Conservation (phyloP, 2,329 filamentous ascomycete genomes). For the Meredithiella fracta region DNA sequence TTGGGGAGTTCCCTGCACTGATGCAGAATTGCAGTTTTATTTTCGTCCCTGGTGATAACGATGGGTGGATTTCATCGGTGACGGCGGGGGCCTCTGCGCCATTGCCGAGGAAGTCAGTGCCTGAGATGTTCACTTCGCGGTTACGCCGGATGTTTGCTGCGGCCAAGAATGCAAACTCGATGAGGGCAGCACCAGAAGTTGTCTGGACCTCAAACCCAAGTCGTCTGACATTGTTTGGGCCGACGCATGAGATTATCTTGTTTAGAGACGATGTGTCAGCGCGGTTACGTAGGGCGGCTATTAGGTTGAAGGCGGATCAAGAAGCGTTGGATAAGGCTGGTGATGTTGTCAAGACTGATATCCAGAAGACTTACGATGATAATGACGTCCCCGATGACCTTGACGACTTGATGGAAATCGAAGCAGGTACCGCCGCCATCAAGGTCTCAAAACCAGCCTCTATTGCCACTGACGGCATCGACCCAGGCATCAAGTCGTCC, state of each 20-base stretch:
- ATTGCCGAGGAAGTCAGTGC: constrained; percentile 55
- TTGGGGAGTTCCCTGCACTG: constrained; percentile 70
- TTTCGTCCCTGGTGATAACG: constrained; percentile 91
- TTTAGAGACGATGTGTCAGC: constrained; percentile 76
- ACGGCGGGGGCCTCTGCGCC: constrained; percentile 55
- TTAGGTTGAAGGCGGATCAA: constrained; percentile 43
- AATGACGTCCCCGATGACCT: constrained; percentile 16
- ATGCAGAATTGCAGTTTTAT: constrained; percentile 69
- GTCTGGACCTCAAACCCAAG: constrained; percentile 83
- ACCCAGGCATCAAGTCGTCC: constrained; percentile 41
- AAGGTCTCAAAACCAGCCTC: constrained; percentile 5
- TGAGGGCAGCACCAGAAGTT: constrained; percentile 46
- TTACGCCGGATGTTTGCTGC: constrained; percentile 64
- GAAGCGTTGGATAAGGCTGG: constrained; percentile 23
- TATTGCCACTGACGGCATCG: constrained; percentile 18
- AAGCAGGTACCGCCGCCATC: constrained; percentile 19
- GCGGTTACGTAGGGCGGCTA: constrained; percentile 58
- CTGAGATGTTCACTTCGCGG: constrained; percentile 78
- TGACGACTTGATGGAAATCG: constrained; percentile 28
- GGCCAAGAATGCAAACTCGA: constrained; percentile 47
- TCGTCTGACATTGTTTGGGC: constrained; percentile 69
- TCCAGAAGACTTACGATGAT: not conserved
- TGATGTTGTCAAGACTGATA: constrained; percentile 18
- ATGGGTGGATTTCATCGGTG: constrained; percentile 89
- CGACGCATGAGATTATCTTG: constrained; percentile 70